Conservation (phyloP, 2,329 filamentous ascomycete species). For the Fusarium chuoi region DNA sequence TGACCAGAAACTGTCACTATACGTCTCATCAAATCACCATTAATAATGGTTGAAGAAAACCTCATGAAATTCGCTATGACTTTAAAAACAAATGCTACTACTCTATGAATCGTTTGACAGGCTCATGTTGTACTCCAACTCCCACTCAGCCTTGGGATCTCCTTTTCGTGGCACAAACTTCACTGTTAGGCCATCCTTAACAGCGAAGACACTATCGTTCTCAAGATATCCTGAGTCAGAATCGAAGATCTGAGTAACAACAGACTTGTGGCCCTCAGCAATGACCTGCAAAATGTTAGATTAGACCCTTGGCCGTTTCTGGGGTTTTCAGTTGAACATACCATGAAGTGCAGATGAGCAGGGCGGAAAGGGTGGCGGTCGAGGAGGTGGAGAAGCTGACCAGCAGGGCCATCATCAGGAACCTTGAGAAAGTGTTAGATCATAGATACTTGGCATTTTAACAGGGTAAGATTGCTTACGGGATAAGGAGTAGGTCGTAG, state of each 20-base stretch:
- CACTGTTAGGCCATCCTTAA: slow-evolving; percentile 39
- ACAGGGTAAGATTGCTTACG: slow-evolving; percentile 38
- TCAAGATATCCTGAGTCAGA: slow-evolving; percentile 35
- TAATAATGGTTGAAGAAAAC: background rate
- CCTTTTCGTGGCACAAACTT: slow-evolving; percentile 35
- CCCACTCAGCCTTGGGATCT: slow-evolving; percentile 32
- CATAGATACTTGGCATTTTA: background rate
- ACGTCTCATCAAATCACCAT: background rate
- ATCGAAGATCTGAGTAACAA: slow-evolving; percentile 75
- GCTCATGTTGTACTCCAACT: slow-evolving; percentile 33
- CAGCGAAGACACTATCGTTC: slow-evolving; percentile 38
- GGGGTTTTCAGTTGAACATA: slow-evolving; percentile 30
- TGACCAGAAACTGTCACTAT: background rate
- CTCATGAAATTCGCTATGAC: background rate
- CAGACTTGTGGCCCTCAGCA: slow-evolving; percentile 69
- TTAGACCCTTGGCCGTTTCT: too few species aligned
- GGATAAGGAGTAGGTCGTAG: slow-evolving; percentile 69
- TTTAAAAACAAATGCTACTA: background rate
- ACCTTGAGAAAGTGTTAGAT: slow-evolving; percentile 34
- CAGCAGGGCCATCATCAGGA: slow-evolving; percentile 63
- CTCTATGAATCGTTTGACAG: slow-evolving; percentile 4
- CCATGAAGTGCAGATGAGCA: slow-evolving; percentile 70
- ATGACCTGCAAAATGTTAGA: slow-evolving; percentile 48
- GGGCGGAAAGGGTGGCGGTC: slow-evolving; percentile 67
- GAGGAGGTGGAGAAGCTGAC: slow-evolving; percentile 61